Evolutionary conservation across 345 rosid species (phyloP), one percentile per base, ranked within the genome.

Genomic region (Pugionium dolabratum): DNA sequence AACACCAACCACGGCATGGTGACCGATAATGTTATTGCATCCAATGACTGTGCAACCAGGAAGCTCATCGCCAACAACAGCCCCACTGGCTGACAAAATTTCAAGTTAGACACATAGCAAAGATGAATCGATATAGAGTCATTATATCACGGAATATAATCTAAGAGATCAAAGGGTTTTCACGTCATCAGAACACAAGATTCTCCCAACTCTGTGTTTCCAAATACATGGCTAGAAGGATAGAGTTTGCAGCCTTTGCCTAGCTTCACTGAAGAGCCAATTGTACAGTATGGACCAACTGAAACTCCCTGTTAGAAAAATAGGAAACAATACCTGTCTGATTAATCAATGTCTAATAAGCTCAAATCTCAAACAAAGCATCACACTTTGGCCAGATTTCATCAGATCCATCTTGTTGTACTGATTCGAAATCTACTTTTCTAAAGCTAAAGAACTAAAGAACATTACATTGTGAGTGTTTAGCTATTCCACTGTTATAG

Each of bases 21-120:
- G 83, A 45, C 96, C 97, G 5, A 93, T 75, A 59, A 80, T 63
- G 81, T 88, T 90, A 75, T 82, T 81, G 67, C 78, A 25, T 32
- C 97, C 97, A 5, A 90, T 34, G 48, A 88, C 64, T 9, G 94
- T 90, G 39, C 28, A 57, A 11, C 98, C 96, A 4, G 96, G 90
- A 79, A 85, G 88, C 75, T 84, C 87, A 75, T 90, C 95, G 4
- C 99, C 97, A 79, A 93, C 91, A 49, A 86, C 82, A 66, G 96
- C 89, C 64, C 97, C 96, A 84, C 97, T 90, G 86, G 84, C 86
- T 80, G 76, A 84, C 86, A 70, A 67, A 70, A 63, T 74, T 70
- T 46, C 48, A 67, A 62, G 30, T 25, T 18, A 46, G 36, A 43
- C 26, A 32, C 35, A 49, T 44, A 54, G 28, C 53, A 75, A 56